Conservation (phyloP, 2,329 filamentous ascomycete species). For the Clarireedia hainanense region DNA sequence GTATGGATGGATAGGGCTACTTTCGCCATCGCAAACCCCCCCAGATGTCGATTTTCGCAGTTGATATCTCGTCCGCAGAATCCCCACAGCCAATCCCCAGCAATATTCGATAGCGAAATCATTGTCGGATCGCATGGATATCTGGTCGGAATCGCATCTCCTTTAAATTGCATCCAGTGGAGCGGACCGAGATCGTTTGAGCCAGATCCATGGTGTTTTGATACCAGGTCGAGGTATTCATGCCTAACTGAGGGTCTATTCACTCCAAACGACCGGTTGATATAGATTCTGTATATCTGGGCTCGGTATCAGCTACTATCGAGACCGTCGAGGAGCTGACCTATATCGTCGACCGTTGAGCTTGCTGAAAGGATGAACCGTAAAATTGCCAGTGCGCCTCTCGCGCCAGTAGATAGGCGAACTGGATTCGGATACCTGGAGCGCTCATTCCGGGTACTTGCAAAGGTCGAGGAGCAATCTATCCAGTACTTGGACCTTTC, state of each 20-base stretch:
- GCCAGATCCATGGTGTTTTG: not conserved
- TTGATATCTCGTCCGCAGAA: too few species aligned
- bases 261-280: not conserved
- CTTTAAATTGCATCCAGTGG: not conserved
- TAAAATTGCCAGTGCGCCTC: not conserved
- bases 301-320: not conserved
- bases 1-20: too few species aligned
- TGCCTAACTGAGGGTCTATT: not conserved
- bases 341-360: not conserved
- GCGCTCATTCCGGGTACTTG: too few species aligned
- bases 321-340: not conserved
- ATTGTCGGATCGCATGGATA: not conserved
- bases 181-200: not conserved
- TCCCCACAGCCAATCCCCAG: not conserved
- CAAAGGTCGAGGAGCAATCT: too few species aligned
- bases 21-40: too few species aligned
- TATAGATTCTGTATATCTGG: not conserved
- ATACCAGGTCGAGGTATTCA: not conserved
- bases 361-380: not conserved
- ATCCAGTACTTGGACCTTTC: too few species aligned
- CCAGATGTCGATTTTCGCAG: too few species aligned
- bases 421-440: too few species aligned
- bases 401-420: not conserved
- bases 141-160: not conserved
- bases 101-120: not conserved